Evolutionary conservation across 768 basidiomycete species (phyloP), one percentile per base, ranked within the genome.

Genomic region (Amanita rubescens): DNA sequence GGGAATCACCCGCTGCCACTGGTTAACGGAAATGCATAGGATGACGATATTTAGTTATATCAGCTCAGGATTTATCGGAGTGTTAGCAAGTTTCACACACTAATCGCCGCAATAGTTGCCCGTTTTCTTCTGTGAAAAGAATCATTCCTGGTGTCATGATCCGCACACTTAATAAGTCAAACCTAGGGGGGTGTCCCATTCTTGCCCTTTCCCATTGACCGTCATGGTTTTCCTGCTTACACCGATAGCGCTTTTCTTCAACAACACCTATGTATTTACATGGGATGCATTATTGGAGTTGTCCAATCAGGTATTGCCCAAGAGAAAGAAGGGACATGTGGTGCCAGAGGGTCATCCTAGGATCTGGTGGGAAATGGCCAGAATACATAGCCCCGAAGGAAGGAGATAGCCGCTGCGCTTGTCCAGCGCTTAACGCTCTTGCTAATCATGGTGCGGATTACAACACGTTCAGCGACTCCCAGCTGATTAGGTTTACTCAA

Each of bases 401-500:
- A 8, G 79, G 78, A 1, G 87, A 90, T 58, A 88, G 87, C 60
- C 73, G 89, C 2, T 79, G 79, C 56, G 78, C 82, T 1, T 90
- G 88, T 58, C 88, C 88, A 1, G 87, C 78, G 11, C 64, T 91
- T 55, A 91, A 92, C 58, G 84, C 86, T 0, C 72, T 92, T 79
- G 87, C 89, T 6, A 91, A 91, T 63, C 89, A 91, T 56, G 90
- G 89, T 89, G 35, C 30, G 69, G 55, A 7, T 5, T 39, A 70
- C 72, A 37, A 37, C 42, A 5, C 11, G 27, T 51, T 24, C 58
- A n/a, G 25, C 17, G 33, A 25, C 22, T 19, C 3, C 32, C 43
- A 37, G 17, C 49, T 17, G 24, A 33, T 1, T 38, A 50, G 12
- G 20, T 51, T 11, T n/a, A n/a, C n/a, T n/a, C 35, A 63, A 72